Base-by-base conservation (phyloP, 2,329 filamentous ascomycete species). In the Aspergillus sp. region DNA sequence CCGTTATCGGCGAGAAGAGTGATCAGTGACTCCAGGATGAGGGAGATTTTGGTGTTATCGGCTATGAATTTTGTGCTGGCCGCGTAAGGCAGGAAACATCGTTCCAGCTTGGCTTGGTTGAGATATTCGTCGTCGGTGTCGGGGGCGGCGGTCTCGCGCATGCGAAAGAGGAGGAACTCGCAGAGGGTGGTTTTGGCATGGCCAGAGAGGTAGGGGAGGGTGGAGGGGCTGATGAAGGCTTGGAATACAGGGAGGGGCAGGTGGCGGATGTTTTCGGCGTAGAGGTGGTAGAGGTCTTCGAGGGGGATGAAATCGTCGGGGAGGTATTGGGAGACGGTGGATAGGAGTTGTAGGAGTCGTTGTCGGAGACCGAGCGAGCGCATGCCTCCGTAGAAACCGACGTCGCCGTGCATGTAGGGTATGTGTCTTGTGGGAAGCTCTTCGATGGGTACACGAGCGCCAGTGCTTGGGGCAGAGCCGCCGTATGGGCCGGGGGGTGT, bases 41-140 rank as follows among this genome's bases (percentile, higher is more conserved):
- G 75, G 2, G 88, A 88, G 39, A 93, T 81, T 71, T 90, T 90
- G 27, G 88, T 87, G 66, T 95, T 93, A 63, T 92, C 89, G 19
- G 85, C 82, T 0, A 83, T 74, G 6, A 80, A 82, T 13, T 83
- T 78, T 0, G 83, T 86, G 60, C 85, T 87, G 1, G 90, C 89
- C 0, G 88, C 80, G 64, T 83, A 87, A 0, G 85, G 85, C 2
- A 92, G 81, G 71, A 87, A 93, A 68, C 87, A 88, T 47, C 80
- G 64, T 61, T 85, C 81, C 19, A 88, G 76, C 15, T 82, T 80
- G 0, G 70, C 52, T 62, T 83, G 81, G 4, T 73, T 81, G 19
- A 88, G 71, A n/a, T 73, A 76, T 25, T 78, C 73, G 8, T 77
- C 75, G 3, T 75, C 73, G 36, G 73, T 76, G 17, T 58, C 62